A percentile compares a stretch with the other conserved stretches of the same genome.
These are phyloP conservation scores for Solanum hybrid DNA, from an alignment of 305 asterid species.

Conservation along the genomic window DNA sequence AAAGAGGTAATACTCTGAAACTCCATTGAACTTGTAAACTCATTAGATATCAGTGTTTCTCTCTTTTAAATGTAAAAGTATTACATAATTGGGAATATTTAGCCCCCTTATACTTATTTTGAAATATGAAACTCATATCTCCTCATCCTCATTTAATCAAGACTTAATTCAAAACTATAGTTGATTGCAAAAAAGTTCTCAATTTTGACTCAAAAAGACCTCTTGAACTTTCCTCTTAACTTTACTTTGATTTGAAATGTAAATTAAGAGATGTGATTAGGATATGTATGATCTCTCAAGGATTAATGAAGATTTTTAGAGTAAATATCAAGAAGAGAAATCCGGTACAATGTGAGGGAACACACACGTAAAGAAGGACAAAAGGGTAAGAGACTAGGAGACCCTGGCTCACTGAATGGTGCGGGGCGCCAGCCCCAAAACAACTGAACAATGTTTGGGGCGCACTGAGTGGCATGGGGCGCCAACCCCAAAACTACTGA, in stretches of 20 bases:
- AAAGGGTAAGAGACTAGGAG: not conserved
- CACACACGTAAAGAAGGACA: not conserved
- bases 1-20: not conserved
- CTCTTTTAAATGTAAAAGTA: not conserved
- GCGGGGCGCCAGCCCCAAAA: not conserved
- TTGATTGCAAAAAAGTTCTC: not conserved
- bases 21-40: not conserved
- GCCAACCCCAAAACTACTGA: not conserved
- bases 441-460: not conserved
- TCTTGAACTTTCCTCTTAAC: not conserved
- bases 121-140: not conserved
- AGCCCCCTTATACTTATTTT: not conserved
- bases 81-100: too few species aligned
- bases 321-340: not conserved
- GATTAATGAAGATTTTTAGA: not conserved
- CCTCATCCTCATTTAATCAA: not conserved
- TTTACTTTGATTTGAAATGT: not conserved
- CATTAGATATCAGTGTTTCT: not conserved
- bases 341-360: not conserved
- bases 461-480: not conserved
- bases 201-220: too few species aligned
- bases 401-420: not conserved
- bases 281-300: not conserved
- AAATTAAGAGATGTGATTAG: not conserved
- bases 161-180: not conserved